Percentiles rank a stretch among this genome's conserved stretches.
These are phyloP conservation scores for Rhinocladiella similis DNA, from an alignment of 2,329 filamentous ascomycete genomes.

Conservation along the genomic window DNA sequence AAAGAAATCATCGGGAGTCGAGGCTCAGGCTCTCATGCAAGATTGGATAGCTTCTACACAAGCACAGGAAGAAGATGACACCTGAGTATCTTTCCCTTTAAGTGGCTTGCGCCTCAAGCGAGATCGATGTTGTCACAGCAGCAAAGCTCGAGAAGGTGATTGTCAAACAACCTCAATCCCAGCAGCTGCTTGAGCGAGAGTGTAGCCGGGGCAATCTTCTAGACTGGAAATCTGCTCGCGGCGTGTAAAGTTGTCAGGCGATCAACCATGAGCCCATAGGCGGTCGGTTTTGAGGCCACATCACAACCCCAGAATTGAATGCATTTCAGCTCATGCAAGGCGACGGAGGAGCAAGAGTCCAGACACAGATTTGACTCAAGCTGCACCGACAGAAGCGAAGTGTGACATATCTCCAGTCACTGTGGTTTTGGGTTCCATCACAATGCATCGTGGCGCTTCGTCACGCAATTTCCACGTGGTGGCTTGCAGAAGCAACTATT, in stretches of 20 bases:
- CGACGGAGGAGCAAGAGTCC: too few species aligned
- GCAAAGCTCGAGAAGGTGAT: background rate
- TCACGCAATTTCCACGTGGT: constrained; percentile 28
- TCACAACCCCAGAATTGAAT: too few species aligned
- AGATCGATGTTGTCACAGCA: background rate
- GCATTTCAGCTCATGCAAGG: too few species aligned
- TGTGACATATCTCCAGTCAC: constrained; percentile 5
- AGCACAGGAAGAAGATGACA: constrained; percentile 38
- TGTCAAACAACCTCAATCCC: background rate
- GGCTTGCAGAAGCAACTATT: constrained; percentile 4
- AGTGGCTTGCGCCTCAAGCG: background rate
- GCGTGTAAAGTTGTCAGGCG: too few species aligned
- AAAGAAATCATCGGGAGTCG: constrained; percentile 35
- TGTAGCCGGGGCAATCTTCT: background rate
- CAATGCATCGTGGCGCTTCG: constrained; percentile 17
- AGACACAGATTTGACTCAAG: background rate
- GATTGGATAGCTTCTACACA: constrained; percentile 84
- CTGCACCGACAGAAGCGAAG: background rate
- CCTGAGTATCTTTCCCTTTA: background rate
- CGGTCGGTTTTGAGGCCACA: too few species aligned
- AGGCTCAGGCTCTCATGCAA: constrained; percentile 72
- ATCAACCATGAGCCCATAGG: too few species aligned
- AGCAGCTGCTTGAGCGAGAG: background rate
- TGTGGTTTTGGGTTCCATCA: constrained; percentile 8
- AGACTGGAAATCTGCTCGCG: too few species aligned